Evolutionary conservation across 169 alveolate species (phyloP).

Genomic region (Besnoitia besnoiti): DNA sequence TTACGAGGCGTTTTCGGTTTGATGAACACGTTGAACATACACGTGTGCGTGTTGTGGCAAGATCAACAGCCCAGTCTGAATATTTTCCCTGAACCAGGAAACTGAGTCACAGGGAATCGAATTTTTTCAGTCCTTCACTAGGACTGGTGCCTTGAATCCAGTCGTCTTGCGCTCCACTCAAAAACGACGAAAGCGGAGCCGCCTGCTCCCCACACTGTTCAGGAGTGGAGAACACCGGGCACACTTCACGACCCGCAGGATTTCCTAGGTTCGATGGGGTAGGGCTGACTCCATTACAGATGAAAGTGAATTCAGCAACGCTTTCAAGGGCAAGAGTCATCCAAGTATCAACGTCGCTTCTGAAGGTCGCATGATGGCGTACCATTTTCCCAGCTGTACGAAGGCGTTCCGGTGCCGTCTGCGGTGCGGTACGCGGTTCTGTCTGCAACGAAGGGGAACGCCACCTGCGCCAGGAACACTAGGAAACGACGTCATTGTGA

Average conservation of each 20-base stretch:
- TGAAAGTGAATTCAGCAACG: not conserved
- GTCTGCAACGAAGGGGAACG: no score
- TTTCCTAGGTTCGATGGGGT: not conserved
- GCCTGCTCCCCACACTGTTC: not conserved
- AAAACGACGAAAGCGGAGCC: not conserved
- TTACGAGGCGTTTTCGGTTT: not conserved
- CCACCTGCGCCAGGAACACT: no score
- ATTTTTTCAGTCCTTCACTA: not conserved
- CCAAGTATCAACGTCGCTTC: not conserved
- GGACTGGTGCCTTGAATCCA: not conserved
- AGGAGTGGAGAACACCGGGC: not conserved
- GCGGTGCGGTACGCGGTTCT: no score
- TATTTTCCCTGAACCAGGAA: not conserved
- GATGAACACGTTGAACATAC: not conserved
- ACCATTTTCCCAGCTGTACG: not conserved
- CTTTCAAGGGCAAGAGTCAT: not conserved
- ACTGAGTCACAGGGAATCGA: not conserved
- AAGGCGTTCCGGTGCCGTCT: no score
- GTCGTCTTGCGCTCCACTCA: not conserved
- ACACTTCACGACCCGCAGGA: not conserved
- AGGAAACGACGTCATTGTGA: no score
- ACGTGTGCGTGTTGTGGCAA: not conserved
- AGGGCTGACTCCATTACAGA: not conserved
- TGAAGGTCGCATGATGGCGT: not conserved
- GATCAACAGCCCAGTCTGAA: not conserved